phyloP scores from a whole-genome alignment of 352 stramenopile species.

The Pythium aphanidermatum region DNA sequence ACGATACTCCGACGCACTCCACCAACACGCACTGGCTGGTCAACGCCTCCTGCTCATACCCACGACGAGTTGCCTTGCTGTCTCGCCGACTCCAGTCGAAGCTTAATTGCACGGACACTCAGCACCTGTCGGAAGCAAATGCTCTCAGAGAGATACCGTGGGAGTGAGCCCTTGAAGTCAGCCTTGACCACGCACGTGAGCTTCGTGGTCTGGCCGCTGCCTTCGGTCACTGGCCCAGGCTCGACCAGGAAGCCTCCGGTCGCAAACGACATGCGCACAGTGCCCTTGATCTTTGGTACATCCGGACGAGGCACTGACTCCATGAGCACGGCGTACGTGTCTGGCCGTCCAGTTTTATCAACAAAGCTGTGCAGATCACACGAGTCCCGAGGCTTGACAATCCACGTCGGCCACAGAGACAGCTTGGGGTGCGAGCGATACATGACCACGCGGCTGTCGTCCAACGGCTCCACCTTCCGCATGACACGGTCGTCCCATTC shows the following conservation, averaged over 20 bases:
- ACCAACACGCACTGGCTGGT: no score
- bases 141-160: conserved; percentile 62
- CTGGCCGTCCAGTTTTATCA: conserved; percentile 45
- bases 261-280: conserved; percentile 67
- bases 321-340: conserved; percentile 65
- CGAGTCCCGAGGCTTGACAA: conserved; percentile 74
- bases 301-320: conserved; percentile 61
- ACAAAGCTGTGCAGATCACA: conserved; percentile 80
- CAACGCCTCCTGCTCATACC: conserved; percentile 16
- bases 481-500: conserved; percentile 32
- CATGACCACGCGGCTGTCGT: conserved; percentile 56
- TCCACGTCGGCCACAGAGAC: conserved; percentile 71
- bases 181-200: conserved; percentile 25
- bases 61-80: conserved; percentile 22
- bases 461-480: conserved; percentile 55
- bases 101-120: conserved; percentile 46
- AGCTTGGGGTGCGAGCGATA: conserved; percentile 64
- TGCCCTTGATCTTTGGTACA: conserved; percentile 59
- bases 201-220: conserved; percentile 5
- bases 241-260: conserved; percentile 69
- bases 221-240: conserved; percentile 24
- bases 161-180: conserved; percentile 38
- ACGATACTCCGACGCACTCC: no score
- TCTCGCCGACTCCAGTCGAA: conserved; percentile 32
- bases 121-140: conserved; percentile 74